Evolutionary conservation across 177 flowering plant species (phyloP).

Genomic region (Vitis hybrid): DNA sequence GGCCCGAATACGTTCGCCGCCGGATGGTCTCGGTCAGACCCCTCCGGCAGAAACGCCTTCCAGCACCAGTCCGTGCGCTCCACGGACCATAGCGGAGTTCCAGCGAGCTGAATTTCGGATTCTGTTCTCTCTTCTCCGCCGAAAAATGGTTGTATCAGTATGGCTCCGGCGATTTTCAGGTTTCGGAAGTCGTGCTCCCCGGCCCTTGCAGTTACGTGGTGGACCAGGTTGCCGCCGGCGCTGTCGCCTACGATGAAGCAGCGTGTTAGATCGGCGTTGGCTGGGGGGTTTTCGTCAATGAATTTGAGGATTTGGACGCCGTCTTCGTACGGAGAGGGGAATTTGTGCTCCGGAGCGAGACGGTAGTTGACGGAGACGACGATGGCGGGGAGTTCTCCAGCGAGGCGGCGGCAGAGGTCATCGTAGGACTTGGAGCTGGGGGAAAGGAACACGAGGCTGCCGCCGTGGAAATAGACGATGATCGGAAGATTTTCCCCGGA

Average conservation of each 20-base stretch:
- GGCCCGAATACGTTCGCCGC: constrained; percentile 42
- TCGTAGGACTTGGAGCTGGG: no score
- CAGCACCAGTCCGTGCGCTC: constrained; percentile 40
- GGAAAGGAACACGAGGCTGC: constrained; percentile 15
- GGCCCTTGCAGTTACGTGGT: constrained; percentile 34
- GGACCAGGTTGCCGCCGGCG: constrained; percentile 55
- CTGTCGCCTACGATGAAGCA: constrained; percentile 57
- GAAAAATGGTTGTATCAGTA: constrained; percentile 45
- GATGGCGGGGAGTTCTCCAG: no score
- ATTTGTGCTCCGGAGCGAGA: constrained; percentile 20
- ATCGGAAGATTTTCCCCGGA: constrained; percentile 23
- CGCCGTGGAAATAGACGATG: constrained; percentile 53
- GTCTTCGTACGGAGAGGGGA: constrained; percentile 19
- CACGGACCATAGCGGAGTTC: constrained; percentile 18
- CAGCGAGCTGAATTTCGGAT: constrained; percentile 30
- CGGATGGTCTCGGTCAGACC: constrained; percentile 44
- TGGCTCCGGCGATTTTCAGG: constrained; percentile 22
- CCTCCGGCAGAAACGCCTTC: constrained; percentile 47
- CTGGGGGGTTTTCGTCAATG: constrained; percentile 28
- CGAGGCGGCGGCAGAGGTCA: no score
- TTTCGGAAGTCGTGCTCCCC: constrained; percentile 14
- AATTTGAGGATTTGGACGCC: constrained; percentile 30
- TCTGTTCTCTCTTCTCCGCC: constrained; percentile 48
- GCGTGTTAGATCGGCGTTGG: constrained; percentile 20
- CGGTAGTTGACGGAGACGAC: constrained; percentile 6